Percentiles rank a stretch among this genome's conserved stretches.
These are phyloP conservation scores for Hypoxylon perforatum DNA, from an alignment of 495 filamentous ascomycete genomes.

Conservation along the genomic window DNA sequence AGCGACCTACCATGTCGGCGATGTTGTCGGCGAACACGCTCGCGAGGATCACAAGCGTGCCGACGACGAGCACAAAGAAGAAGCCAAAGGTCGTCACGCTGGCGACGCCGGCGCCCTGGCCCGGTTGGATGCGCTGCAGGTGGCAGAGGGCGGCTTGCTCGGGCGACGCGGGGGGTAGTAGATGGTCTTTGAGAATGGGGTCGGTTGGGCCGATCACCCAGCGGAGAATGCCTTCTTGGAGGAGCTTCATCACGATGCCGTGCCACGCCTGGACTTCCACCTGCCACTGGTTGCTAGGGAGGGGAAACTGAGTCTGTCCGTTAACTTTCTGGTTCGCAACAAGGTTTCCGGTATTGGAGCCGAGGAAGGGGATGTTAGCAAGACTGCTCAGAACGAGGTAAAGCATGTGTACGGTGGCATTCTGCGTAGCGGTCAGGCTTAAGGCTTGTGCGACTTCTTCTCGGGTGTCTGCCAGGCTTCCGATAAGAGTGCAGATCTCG, in stretches of 20 bases:
- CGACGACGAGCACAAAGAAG: too few species aligned
- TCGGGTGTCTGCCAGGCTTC: not conserved
- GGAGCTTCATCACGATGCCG: not conserved
- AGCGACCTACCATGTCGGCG: too few species aligned
- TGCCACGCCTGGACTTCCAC: slow-evolving; percentile 1
- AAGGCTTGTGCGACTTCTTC: not conserved
- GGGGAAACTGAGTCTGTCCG: not conserved
- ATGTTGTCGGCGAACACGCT: too few species aligned
- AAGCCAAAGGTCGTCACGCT: too few species aligned
- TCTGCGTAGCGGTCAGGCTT: not conserved
- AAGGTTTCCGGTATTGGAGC: not conserved
- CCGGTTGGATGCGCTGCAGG: not conserved
- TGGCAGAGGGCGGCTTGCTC: not conserved
- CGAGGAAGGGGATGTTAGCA: not conserved
- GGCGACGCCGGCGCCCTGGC: too few species aligned
- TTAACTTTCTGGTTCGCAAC: not conserved
- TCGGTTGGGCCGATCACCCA: not conserved
- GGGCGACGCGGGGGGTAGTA: not conserved
- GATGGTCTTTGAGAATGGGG: not conserved
- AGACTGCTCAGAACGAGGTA: not conserved
- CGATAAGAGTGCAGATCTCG: not conserved
- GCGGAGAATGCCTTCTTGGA: not conserved
- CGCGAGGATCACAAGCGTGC: too few species aligned
- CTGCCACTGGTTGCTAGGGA: slow-evolving; percentile 18
- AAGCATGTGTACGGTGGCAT: not conserved